These are phyloP conservation scores for Liquidambar formosana DNA, from an alignment of 164 flowering plant genomes.

Conservation along the genomic window DNA sequence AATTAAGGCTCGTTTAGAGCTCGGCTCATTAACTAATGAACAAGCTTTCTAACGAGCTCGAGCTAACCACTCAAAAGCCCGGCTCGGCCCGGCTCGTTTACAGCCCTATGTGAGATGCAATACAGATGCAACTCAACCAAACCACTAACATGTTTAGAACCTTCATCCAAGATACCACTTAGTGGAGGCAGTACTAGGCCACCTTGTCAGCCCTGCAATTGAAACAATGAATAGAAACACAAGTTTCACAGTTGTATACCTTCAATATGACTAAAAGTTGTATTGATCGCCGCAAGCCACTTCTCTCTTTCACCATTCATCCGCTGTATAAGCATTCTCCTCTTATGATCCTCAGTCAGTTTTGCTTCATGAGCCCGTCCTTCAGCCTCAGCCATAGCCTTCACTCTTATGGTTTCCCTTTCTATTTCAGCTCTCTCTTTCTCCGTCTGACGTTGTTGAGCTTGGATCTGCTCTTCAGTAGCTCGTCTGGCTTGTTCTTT, in stretches of 20 bases:
- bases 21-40: no score
- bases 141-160: neutral
- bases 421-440: slow-evolving; percentile 90
- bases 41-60: no score
- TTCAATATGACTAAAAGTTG: slow-evolving; percentile 90
- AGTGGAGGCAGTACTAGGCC: neutral
- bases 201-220: neutral
- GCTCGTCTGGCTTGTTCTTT: slow-evolving; percentile 78
- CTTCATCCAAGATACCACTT: neutral
- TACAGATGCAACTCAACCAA: no score
- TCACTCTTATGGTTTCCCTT: slow-evolving; percentile 82
- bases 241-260: slow-evolving; percentile 40
- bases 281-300: slow-evolving; percentile 96
- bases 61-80: no score
- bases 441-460: slow-evolving; percentile 79
- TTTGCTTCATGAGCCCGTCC: slow-evolving; percentile 93
- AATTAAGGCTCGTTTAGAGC: no score
- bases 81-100: no score
- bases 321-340: slow-evolving; percentile 72
- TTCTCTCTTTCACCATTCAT: slow-evolving; percentile 89
- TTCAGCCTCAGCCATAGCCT: slow-evolving; percentile 92
- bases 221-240: neutral
- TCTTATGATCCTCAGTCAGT: slow-evolving; percentile 80
- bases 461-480: slow-evolving; percentile 91
- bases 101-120: no score